A percentile compares a stretch with the other conserved stretches of the same genome.
phyloP scores from a whole-genome alignment of 2,329 filamentous ascomycete genomes.

The Pseudocercospora ulei region DNA sequence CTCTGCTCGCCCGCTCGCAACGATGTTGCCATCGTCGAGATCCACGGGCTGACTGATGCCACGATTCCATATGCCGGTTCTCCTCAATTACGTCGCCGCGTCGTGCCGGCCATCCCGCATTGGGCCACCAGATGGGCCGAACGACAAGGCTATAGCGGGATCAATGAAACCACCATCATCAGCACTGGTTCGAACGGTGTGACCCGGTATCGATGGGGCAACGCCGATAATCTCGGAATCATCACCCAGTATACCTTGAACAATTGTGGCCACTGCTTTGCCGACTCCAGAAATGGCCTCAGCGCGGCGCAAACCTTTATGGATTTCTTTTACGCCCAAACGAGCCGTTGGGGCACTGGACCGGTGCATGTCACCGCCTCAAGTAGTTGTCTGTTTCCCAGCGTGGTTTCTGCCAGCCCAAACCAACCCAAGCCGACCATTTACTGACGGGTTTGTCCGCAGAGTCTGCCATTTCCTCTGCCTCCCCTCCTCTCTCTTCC shows the following conservation, averaged over 20 bases:
- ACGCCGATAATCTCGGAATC: slow-evolving; percentile 31
- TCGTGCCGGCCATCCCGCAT: slow-evolving; percentile 22
- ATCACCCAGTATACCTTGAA: slow-evolving; percentile 35
- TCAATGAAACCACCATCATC: slow-evolving; percentile 28
- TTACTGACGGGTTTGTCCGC: slow-evolving; percentile 1
- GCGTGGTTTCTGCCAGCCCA: slow-evolving; percentile 5
- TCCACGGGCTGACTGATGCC: slow-evolving; percentile 37
- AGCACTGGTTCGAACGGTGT: slow-evolving; percentile 8
- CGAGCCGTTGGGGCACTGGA: slow-evolving; percentile 13
- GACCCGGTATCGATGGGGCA: slow-evolving; percentile 20
- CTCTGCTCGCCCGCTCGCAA: slow-evolving; percentile 22
- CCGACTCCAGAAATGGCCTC: slow-evolving; percentile 16
- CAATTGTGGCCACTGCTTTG: slow-evolving; percentile 33
- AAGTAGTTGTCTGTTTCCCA: slow-evolving; percentile 10
- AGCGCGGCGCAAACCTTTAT: slow-evolving; percentile 24
- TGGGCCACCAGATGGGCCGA: slow-evolving; percentile 34
- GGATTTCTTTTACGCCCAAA: slow-evolving; percentile 29
- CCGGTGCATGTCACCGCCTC: slow-evolving; percentile 6
- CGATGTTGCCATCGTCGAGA: slow-evolving; percentile 37
- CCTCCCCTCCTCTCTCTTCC: neutral
- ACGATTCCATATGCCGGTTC: slow-evolving; percentile 38
- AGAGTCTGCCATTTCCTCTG: slow-evolving; percentile 3
- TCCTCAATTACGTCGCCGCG: too few species aligned
- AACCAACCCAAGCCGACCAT: neutral
- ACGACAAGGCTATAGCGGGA: slow-evolving; percentile 29